Conservation (phyloP, 352 stramenopile species). For the Phytophthora lateralis region DNA sequence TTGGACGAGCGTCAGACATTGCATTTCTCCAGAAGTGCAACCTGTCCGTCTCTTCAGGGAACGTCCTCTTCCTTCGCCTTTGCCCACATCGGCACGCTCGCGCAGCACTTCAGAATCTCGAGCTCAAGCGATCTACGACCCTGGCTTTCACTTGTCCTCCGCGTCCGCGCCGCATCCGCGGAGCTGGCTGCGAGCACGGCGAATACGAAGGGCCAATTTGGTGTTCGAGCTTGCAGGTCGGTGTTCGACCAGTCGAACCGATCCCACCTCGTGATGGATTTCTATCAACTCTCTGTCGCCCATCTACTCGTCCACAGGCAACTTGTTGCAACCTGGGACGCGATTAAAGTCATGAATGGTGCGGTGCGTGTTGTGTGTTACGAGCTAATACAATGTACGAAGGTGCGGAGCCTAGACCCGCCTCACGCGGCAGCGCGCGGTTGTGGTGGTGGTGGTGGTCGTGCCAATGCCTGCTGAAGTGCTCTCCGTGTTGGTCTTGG, state of each 20-base stretch:
- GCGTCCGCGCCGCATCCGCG: not conserved
- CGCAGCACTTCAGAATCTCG: not conserved
- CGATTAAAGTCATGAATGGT: not conserved
- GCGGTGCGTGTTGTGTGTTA: not conserved
- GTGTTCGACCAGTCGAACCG: not conserved
- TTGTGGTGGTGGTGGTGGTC: not conserved
- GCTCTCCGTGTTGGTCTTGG: not conserved
- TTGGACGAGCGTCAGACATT: no score
- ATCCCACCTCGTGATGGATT: slow-evolving; percentile 1
- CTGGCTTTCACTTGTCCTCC: not conserved
- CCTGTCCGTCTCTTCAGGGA: no score
- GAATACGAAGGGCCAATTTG: slow-evolving; percentile 9
- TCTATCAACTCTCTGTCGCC: slow-evolving; percentile 2
- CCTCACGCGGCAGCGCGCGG: slow-evolving; percentile 10
- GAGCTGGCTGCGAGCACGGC: slow-evolving; percentile 13
- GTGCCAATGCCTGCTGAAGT: not conserved
- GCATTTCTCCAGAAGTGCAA: no score
- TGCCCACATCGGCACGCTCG: no score
- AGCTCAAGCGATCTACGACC: not conserved
- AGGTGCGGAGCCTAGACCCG: not conserved
- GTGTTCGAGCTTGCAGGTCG: slow-evolving; percentile 7
- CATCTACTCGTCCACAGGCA: not conserved
- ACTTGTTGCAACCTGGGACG: no score
- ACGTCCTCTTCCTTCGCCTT: no score
- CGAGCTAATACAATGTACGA: slow-evolving; percentile 1